These are phyloP conservation scores for Stentor coeruleus DNA, from an alignment of 73 alveolate species.

Conservation along the genomic window DNA sequence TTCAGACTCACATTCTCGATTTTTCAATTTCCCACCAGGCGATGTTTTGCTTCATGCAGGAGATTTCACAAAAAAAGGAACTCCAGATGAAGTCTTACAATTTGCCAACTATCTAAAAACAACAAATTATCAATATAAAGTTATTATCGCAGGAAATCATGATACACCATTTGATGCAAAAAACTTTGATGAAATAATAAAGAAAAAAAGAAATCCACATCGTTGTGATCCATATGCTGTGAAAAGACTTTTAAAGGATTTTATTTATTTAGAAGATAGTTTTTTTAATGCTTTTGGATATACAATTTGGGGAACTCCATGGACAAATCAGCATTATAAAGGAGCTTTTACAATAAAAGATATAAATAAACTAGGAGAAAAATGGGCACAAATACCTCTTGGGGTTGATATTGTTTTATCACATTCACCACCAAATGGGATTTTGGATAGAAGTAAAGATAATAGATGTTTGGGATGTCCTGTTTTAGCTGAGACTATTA, in stretches of 20 bases:
- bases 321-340: slow-evolving; percentile 28
- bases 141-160: slow-evolving; percentile 56
- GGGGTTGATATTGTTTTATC: slow-evolving; percentile 43
- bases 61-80: slow-evolving; percentile 32
- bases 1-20: slow-evolving; percentile 43
- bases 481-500: slow-evolving; percentile 27
- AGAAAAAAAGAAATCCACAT: neutral
- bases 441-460: slow-evolving; percentile 26
- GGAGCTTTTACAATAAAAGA: slow-evolving; percentile 36
- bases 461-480: slow-evolving; percentile 30
- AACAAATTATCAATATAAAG: slow-evolving; percentile 30
- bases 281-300: slow-evolving; percentile 35
- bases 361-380: neutral
- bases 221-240: slow-evolving; percentile 27
- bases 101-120: slow-evolving; percentile 21
- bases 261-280: slow-evolving; percentile 41
- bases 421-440: slow-evolving; percentile 50
- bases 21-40: slow-evolving; percentile 29
- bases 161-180: slow-evolving; percentile 40
- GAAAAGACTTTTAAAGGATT: slow-evolving; percentile 30
- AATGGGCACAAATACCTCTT: slow-evolving; percentile 42
- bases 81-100: slow-evolving; percentile 12
- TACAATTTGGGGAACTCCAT: slow-evolving; percentile 52
- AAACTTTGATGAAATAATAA: neutral
- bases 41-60: slow-evolving; percentile 40